These are phyloP conservation scores for Rhexocercosporidium sp. DNA, from an alignment of 2,329 filamentous ascomycete species.

Conservation along the genomic window DNA sequence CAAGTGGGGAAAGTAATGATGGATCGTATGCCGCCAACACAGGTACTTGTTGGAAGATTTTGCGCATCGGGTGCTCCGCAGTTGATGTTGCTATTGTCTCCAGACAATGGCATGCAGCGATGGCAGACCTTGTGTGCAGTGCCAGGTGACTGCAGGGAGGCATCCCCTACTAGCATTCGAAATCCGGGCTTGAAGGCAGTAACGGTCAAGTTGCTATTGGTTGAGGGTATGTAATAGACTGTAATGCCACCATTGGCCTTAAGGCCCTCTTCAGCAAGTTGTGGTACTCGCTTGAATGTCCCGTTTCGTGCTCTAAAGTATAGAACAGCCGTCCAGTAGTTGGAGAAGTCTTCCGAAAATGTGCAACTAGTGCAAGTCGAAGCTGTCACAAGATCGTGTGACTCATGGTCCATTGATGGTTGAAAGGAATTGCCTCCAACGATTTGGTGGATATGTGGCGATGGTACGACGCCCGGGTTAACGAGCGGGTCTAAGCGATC, in stretches of 20 bases:
- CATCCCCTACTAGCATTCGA: slow-evolving; percentile 28
- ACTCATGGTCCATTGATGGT: slow-evolving; percentile 21
- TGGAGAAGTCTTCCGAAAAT: slow-evolving; percentile 32
- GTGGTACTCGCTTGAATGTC: slow-evolving; percentile 27
- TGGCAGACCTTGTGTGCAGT: slow-evolving; percentile 27
- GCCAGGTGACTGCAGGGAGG: slow-evolving; percentile 18
- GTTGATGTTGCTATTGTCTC: slow-evolving; percentile 31
- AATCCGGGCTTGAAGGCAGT: slow-evolving; percentile 27
- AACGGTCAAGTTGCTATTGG: slow-evolving; percentile 14
- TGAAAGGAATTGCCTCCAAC: slow-evolving; percentile 29
- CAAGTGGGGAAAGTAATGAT: slow-evolving; percentile 29
- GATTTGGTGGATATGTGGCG: slow-evolving; percentile 28
- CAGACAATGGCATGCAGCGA: slow-evolving; percentile 28
- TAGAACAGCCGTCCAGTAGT: slow-evolving; percentile 39
- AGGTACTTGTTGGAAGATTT: slow-evolving; percentile 21
- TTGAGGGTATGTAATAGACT: slow-evolving; percentile 26
- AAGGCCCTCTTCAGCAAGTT: slow-evolving; percentile 21
- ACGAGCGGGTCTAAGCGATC: slow-evolving; percentile 28
- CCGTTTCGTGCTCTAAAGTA: slow-evolving; percentile 30
- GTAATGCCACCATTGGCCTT: slow-evolving; percentile 26
- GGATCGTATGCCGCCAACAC: slow-evolving; percentile 26
- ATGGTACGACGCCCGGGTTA: slow-evolving; percentile 23
- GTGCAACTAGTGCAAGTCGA: slow-evolving; percentile 30
- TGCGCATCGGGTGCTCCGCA: slow-evolving; percentile 26
- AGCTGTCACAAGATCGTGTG: slow-evolving; percentile 19